Evolutionary conservation across 345 rosid species (phyloP), one percentile per base, ranked within the genome.

Genomic region (Zanthoxylum bungeanum): DNA sequence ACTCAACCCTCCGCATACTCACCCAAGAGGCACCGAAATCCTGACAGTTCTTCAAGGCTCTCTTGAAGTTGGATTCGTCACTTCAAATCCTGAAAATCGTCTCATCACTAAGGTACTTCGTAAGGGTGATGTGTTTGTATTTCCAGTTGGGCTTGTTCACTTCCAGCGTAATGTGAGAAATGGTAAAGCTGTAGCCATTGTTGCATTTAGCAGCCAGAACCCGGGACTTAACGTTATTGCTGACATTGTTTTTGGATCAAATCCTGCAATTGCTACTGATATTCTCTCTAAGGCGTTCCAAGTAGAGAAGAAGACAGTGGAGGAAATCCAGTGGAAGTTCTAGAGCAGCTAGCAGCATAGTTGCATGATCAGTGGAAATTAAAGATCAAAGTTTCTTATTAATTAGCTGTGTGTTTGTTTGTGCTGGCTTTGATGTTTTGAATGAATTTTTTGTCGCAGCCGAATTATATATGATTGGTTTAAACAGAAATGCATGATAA

Each of bases 221-320:
- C 28, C 62, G 0, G 69, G 76, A 64, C 25, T 65, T 6, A 56
- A 55, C 34, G 17, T 25, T 36, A 57, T 73, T 65, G 70, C 57
- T 30, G 42, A 22, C 19, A 55, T 65, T 27, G 76, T 65, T 31
- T n/a, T 73, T 19, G 76, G 71, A 58, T 73, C 76, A 30, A 42
- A 65, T 39, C 46, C 49, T 1, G 1, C 21, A 2, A 73, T 65
- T 37, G 5, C 24, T 64, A 56, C 62, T 34, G 76, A 73, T 30
- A 16, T 65, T 31, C 65, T 73, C 8, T 10, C 71, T 21, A 73
- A 73, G 65, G 71, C 76, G 1, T 73, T 73, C 25, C 70, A 65
- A 36, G 40, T 56, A 28, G 56, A 73, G 5, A 33, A 55, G 58
- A 65, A 49, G 17, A 21, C 25, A 1, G 65, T 56, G 25, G 25